These are phyloP conservation scores for Acanthamoeba royreba DNA, from an alignment of 208 protist genomes.

Conservation along the genomic window DNA sequence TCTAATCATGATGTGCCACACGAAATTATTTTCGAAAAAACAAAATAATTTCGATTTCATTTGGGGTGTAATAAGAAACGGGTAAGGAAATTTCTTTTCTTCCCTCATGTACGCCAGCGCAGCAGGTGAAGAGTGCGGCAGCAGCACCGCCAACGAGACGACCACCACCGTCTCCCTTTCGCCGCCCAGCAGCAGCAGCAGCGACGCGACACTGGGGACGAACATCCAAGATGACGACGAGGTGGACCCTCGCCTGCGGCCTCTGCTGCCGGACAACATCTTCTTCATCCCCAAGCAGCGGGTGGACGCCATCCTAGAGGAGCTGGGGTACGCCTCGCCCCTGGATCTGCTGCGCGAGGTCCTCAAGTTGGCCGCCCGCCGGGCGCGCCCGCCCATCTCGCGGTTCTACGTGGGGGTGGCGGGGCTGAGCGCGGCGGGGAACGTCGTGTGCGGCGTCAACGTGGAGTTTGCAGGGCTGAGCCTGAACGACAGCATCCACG, in stretches of 20 bases:
- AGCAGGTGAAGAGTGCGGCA: no score
- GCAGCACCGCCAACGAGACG: no score
- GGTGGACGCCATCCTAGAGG: not conserved
- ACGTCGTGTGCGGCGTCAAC: constrained; percentile 6
- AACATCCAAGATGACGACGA: not conserved
- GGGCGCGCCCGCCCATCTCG: not conserved
- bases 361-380: not conserved
- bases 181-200: no score
- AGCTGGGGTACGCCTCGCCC: not conserved
- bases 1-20: no score
- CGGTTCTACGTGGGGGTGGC: not conserved
- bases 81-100: no score
- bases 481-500: constrained; percentile 14
- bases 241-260: not conserved
- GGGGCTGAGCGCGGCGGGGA: not conserved
- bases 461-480: not conserved
- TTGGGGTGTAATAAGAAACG: no score
- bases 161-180: no score
- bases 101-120: no score
- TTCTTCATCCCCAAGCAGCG: not conserved
- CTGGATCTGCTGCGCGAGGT: not conserved
- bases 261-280: not conserved
- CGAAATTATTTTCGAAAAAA: no score
- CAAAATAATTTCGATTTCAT: no score
- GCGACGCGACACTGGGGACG: no score